These are phyloP conservation scores for Apiospora saccharicola DNA, from an alignment of 2,329 filamentous ascomycete genomes.

Conservation along the genomic window DNA sequence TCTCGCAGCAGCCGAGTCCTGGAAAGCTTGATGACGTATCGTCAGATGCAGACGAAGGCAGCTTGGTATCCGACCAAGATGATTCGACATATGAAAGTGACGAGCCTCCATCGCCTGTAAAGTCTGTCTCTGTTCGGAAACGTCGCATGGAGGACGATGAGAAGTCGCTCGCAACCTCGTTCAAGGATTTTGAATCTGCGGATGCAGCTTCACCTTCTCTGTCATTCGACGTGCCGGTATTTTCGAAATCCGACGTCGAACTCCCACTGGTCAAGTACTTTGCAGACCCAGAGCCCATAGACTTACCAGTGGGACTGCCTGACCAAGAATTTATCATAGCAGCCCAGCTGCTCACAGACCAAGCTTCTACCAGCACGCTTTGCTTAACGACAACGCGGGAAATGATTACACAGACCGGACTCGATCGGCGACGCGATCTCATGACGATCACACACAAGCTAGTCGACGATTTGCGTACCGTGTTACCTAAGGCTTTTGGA, in stretches of 20 bases:
- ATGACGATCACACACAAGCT: conserved; percentile 54
- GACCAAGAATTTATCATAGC: conserved; percentile 71
- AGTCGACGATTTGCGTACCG: conserved; percentile 55
- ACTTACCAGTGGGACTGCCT: conserved; percentile 52
- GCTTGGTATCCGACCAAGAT: conserved; percentile 63
- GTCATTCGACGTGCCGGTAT: conserved; percentile 56
- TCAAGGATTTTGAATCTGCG: conserved; percentile 55
- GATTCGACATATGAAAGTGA: conserved; percentile 60
- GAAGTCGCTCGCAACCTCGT: conserved; percentile 59
- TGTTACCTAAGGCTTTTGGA: conserved; percentile 54
- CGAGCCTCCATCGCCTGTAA: conserved; percentile 58
- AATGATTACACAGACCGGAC: conserved; percentile 40
- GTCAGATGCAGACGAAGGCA: conserved; percentile 58
- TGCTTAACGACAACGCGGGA: conserved; percentile 36
- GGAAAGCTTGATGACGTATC: conserved; percentile 47
- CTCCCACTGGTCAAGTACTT: conserved; percentile 63
- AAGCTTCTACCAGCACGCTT: conserved; percentile 65
- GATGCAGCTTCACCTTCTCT: conserved; percentile 57
- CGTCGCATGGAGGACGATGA: conserved; percentile 59
- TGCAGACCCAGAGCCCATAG: conserved; percentile 63
- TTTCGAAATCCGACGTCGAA: conserved; percentile 58
- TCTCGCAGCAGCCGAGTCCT: conserved; percentile 48
- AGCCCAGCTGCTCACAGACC: conserved; percentile 76
- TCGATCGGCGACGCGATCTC: conserved; percentile 49
- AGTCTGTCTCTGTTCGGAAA: conserved; percentile 52